Evolutionary conservation across 1,284 basidiomycete species (phyloP).

Genomic region (Malassezia restricta): DNA sequence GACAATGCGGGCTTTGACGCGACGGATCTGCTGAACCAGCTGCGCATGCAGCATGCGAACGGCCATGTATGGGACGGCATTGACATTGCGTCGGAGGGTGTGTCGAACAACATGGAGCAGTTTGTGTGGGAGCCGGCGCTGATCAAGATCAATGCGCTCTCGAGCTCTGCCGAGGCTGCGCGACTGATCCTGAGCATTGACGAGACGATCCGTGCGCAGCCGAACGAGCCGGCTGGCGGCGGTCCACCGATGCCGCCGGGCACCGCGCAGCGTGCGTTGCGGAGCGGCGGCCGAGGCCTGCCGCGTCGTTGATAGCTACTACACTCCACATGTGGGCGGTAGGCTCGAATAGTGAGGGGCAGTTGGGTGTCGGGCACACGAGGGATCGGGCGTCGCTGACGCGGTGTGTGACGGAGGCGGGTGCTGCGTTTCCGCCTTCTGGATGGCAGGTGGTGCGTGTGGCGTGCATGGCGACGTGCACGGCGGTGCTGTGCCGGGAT

Average conservation of each 20-base stretch:
- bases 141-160: constrained; percentile 89
- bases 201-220: constrained; percentile 42
- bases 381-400: neutral
- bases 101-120: constrained; percentile 83
- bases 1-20: constrained; percentile 98
- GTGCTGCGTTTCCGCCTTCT: neutral
- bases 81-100: constrained; percentile 76
- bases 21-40: constrained; percentile 90
- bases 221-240: constrained; percentile 17
- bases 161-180: constrained; percentile 87
- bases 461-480: neutral
- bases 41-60: constrained; percentile 88
- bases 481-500: neutral
- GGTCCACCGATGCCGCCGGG: constrained; percentile 36
- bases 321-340: neutral
- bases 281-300: constrained; percentile 17
- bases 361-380: constrained; percentile 13
- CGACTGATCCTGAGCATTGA: constrained; percentile 59
- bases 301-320: constrained; percentile 9
- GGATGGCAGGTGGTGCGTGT: neutral
- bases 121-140: constrained; percentile 98
- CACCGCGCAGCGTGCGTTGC: constrained; percentile 38
- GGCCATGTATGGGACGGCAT: constrained; percentile 82
- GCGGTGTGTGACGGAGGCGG: neutral
- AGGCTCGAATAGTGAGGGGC: constrained; percentile 12